These are phyloP conservation scores for Leccinum variicolor DNA, from an alignment of 768 basidiomycete species.

Conservation along the genomic window DNA sequence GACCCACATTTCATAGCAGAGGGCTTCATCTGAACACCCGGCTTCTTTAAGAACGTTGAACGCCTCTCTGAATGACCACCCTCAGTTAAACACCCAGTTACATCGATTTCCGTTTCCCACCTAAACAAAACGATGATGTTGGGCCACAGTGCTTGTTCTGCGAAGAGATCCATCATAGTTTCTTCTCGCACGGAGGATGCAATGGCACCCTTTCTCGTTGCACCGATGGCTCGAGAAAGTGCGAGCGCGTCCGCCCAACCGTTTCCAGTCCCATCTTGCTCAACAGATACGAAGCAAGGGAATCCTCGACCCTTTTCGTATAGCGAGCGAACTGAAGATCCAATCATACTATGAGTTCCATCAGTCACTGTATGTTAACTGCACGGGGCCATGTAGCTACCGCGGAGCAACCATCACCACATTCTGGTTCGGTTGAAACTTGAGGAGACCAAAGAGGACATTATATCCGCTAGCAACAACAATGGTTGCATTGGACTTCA, in stretches of 20 bases:
- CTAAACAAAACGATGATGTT: constrained; percentile 63
- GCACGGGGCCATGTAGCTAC: constrained; percentile 17
- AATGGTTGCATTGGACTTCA: constrained; percentile 48
- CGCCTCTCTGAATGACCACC: constrained; percentile 43
- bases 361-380: neutral
- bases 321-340: constrained; percentile 59
- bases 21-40: constrained; percentile 63
- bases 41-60: constrained; percentile 61
- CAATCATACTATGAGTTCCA: constrained; percentile 50
- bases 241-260: constrained; percentile 48
- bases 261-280: constrained; percentile 54
- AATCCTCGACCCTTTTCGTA: constrained; percentile 60
- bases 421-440: constrained; percentile 51
- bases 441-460: constrained; percentile 56
- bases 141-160: constrained; percentile 66
- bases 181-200: constrained; percentile 60
- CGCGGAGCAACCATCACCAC: constrained; percentile 68
- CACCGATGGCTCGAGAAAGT: constrained; percentile 55
- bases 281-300: constrained; percentile 63
- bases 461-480: constrained; percentile 67
- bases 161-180: constrained; percentile 62
- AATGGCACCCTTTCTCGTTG: constrained; percentile 61
- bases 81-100: neutral
- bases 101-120: constrained; percentile 23
- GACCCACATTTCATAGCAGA: constrained; percentile 60